Evolutionary conservation across 768 basidiomycete genomes (phyloP).

Genomic region (Hortiboletus flavorubellus): DNA sequence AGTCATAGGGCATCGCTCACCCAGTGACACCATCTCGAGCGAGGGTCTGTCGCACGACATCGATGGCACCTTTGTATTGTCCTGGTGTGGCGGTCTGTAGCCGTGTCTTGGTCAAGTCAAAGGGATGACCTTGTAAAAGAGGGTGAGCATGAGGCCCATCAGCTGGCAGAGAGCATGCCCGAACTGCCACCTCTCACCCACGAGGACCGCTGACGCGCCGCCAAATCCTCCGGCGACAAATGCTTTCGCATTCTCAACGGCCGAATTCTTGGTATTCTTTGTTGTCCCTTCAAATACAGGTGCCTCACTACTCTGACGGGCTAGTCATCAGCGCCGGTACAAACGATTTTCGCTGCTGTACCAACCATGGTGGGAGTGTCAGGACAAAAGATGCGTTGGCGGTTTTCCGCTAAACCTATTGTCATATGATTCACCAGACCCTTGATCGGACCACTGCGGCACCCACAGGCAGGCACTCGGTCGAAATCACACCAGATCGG

Average conservation of each 20-base stretch:
- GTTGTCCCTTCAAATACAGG: constrained; percentile 15
- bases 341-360: neutral
- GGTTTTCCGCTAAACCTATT: neutral
- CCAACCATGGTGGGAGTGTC: constrained; percentile 27
- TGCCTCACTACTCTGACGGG: constrained; percentile 24
- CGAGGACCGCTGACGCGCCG: constrained; percentile 81
- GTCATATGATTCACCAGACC: no score
- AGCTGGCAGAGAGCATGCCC: neutral
- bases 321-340: constrained; percentile 6
- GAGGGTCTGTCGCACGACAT: constrained; percentile 88
- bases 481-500: neutral
- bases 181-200: constrained; percentile 53
- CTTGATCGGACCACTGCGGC: neutral
- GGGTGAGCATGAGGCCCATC: constrained; percentile 4
- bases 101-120: constrained; percentile 95
- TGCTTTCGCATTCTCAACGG: constrained; percentile 58
- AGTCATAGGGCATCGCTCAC: constrained; percentile 39
- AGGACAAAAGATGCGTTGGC: constrained; percentile 1
- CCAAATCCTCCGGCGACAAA: constrained; percentile 95
- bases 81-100: constrained; percentile 90
- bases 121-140: constrained; percentile 76
- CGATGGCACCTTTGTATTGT: constrained; percentile 85
- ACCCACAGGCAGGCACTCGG: neutral
- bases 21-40: constrained; percentile 89
- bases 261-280: constrained; percentile 27